Base-by-base conservation (phyloP, 2,329 filamentous ascomycete genomes). In the Exutisphaerella laricina region DNA sequence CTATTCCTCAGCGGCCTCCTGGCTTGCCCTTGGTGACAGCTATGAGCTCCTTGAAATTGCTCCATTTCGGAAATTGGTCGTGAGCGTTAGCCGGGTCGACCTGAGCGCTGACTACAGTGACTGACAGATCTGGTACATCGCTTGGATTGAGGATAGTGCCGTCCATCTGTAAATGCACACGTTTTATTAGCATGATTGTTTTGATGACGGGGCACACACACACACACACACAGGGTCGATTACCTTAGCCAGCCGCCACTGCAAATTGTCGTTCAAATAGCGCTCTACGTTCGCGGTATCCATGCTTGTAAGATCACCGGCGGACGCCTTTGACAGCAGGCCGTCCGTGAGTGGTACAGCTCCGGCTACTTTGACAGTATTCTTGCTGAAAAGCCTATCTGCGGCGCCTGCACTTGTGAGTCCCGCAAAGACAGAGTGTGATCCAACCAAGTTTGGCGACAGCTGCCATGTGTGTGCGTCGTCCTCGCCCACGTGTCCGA, bases 401-500 rank as follows among this genome's bases (percentile, higher is more conserved):
- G 22, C 14, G 13, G 21, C 9, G 29, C 18, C 30, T 18, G 21
- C 40, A 13, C 43, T 48, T 0, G 53, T 49, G 28, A 60, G 35
- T 22, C 58, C 62, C 13, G 62, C 58, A 44, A 74, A 69, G 2
- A 72, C 60, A 12, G 73, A 75, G 50, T 82, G 73, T 0, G 75
- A 76, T 2, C 84, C 84, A 2, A 83, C 71, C 7, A 83, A 70
- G 48, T 76, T 80, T 1, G 65, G 56, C 0, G 75, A 71, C 29
- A 61, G 59, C 1, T 70, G 58, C 81, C 82, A 85, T 1, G 60
- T 55, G 4, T 51, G 50, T 14, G 68, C 55, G 28, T 79, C 66
- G 3, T 57, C 51, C 0, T 73, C 44, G 36, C 50, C 66, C 1
- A 70, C 66, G 2, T 70, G 59, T 0, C 80, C 84, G 1, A 88